Evolutionary conservation across 768 basidiomycete genomes (phyloP), one percentile per base, ranked within the genome.

Genomic region (Chalciporus pseudorubinellus): DNA sequence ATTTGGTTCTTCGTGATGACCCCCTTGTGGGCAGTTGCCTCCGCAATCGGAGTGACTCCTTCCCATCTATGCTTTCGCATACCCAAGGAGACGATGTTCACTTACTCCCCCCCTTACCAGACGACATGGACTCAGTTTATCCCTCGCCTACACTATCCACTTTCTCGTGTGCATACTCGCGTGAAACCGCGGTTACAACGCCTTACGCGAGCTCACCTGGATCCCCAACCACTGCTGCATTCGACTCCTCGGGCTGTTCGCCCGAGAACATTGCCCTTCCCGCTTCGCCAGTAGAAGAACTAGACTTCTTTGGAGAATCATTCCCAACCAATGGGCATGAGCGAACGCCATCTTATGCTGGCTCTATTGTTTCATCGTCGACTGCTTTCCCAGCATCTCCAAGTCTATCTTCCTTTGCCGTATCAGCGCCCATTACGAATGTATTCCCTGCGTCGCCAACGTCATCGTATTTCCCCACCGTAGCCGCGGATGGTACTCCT

Each of bases 101-200:
- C 8, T n/a, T 34, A n/a, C 3, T 34, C 3, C 5, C 33, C 14
- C 33, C 33, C 4, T 34, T 16, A 3, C 4, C 33, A 16, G 2
- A 47, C 58, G 6, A 45, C 20, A n/a, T 61, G 48, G 66, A 70
- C 29, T 68, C 64, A 0, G 24, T 53, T 1, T 58, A 57, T 4
- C 68, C 59, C 0, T 68, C 67, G 4, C 67, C 67, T 1, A 68
- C 67, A 0, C 28, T 66, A 1, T 66, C 67, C 44, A 62, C 36
- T 4, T 68, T 68, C 14, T 68, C 67, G 0, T 59, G 44, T n/a
- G 22, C 66, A 1, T 44, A 51, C 16, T 68, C 66, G 16, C 68
- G 61, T 2, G 59, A 68, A 22, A 68, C 62, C 0, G 58, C 58
- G 0, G 43, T 64, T 6, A 70, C 68, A 0, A 60, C 64, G 0